A percentile compares a stretch with the other conserved stretches of the same genome.
Conservation (phyloP, 106 monocot genomes). For the Amphibolis antarctica region DNA sequence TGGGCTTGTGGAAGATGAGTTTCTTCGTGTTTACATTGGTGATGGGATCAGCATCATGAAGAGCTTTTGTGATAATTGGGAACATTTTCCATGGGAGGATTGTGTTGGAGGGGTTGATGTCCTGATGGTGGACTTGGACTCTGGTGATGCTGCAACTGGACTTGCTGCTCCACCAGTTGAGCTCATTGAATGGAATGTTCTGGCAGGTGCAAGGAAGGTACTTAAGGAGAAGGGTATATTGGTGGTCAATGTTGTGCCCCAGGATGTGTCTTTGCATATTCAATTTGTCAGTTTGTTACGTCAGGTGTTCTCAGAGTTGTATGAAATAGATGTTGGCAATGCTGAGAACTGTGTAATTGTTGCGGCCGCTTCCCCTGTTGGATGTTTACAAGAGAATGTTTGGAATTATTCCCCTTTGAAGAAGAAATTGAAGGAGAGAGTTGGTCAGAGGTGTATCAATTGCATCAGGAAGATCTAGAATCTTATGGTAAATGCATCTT, state of each 20-base stretch:
- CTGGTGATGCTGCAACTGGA: slow-evolving; percentile 26
- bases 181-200: slow-evolving; percentile 28
- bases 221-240: slow-evolving; percentile 27
- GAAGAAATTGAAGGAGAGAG: slow-evolving; percentile 22
- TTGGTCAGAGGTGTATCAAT: slow-evolving; percentile 15
- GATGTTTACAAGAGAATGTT: neutral
- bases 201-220: slow-evolving; percentile 29
- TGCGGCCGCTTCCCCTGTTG: slow-evolving; percentile 21
- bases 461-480: slow-evolving; percentile 30
- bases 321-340: slow-evolving; percentile 58
- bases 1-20: slow-evolving; percentile 51
- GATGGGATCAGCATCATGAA: slow-evolving; percentile 54
- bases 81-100: neutral
- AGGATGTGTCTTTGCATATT: slow-evolving; percentile 11
- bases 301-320: slow-evolving; percentile 48
- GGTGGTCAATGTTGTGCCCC: slow-evolving; percentile 61
- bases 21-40: slow-evolving; percentile 28
- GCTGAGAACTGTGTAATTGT: slow-evolving; percentile 67
- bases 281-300: slow-evolving; percentile 30
- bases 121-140: slow-evolving; percentile 86
- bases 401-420: neutral
- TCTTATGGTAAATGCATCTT: neutral
- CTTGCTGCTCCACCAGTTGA: slow-evolving; percentile 50
- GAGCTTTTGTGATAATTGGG: slow-evolving; percentile 4
- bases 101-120: slow-evolving; percentile 28